Base-by-base conservation (phyloP, 345 rosid species). In the Lepidium aucheri region DNA sequence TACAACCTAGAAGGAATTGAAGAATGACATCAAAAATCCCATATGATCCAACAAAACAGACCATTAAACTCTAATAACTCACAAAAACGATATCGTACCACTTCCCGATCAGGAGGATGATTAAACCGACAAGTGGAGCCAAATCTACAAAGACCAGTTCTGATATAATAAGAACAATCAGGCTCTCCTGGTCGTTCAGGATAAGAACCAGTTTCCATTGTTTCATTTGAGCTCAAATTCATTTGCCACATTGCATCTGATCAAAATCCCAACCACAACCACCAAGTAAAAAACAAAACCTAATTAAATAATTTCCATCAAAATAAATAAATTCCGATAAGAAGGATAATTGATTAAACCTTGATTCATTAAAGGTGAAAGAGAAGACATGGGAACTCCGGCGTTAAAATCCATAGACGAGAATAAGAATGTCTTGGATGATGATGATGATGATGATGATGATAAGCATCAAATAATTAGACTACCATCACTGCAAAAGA, bases 101-200 rank as follows among this genome's bases (percentile, higher is more conserved):
- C 85, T 79, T 86, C 90, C 35, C 99, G 76, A 76, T 91, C 91
- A 78, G 85, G 89, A 74, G 99, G 84, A 58, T 80, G 84, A 58
- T 78, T 77, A 65, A 77, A 80, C 36, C 77, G 84, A 62, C 84
- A 80, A 43, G 84, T 72, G 1, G 76, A 74, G 10, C 82, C 84
- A 80, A 89, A 95, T 80, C 98, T 84, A 76, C 99, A 95, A 55
- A 95, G 94, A 35, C 99, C 99, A 44, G 99, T 95, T 79, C 98
- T 79, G 59, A 95, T 89, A 73, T 95, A 95, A 81, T 87, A 91
- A 69, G 98, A 86, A 77, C 99, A 95, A 79, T 91, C 92, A 3
- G 85, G 96, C 77, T 91, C 98, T 56, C 99, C 99, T 30, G 89
- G 87, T 39, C 92, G 87, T 73, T 89, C 91, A 14, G 99, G 98